Conservation (phyloP, 306 rosid genomes). For the Vigna trinervia region DNA sequence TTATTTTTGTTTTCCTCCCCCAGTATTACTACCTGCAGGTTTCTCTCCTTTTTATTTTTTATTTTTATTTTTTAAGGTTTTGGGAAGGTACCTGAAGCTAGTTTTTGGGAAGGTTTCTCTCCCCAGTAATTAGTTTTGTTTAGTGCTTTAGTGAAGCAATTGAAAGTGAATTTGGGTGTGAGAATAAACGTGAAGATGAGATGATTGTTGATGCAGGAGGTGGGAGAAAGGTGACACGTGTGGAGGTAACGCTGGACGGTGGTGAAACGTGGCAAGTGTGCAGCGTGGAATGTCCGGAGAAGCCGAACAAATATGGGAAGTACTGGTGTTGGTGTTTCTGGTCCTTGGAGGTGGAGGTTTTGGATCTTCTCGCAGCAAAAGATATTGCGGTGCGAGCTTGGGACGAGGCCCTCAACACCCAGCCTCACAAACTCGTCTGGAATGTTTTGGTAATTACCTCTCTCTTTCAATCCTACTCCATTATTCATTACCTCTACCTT, state of each 20-base stretch:
- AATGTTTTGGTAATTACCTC: slow-evolving; percentile 67
- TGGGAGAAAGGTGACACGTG: slow-evolving; percentile 91
- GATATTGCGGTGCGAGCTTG: slow-evolving; percentile 87
- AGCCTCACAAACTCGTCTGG: slow-evolving; percentile 91
- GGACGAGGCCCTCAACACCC: slow-evolving; percentile 87
- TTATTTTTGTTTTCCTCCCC: too few relatives aligned
- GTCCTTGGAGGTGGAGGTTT: slow-evolving; percentile 78
- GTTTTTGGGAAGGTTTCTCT: too few relatives aligned
- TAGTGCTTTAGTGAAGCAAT: not conserved
- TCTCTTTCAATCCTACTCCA: too few relatives aligned
- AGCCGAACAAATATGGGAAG: slow-evolving; percentile 74
- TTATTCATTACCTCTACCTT: not conserved
- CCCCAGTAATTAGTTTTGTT: not conserved
- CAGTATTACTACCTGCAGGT: too few relatives aligned
- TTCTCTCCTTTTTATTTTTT: too few relatives aligned
- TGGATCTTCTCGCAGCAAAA: slow-evolving; percentile 64
- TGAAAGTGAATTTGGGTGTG: not conserved
- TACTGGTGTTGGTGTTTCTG: slow-evolving; percentile 98
- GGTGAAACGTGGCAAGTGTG: slow-evolving; percentile 85
- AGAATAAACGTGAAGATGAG: too few relatives aligned
- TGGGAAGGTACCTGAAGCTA: too few relatives aligned
- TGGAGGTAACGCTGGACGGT: slow-evolving; percentile 79
- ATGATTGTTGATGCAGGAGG: slow-evolving; percentile 59
- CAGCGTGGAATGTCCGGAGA: slow-evolving; percentile 67
- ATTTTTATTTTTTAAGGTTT: too few relatives aligned